Evolutionary conservation across 2,329 filamentous ascomycete species (phyloP), one percentile per base, ranked within the genome.

Genomic region (Sphaerulina populicola): DNA sequence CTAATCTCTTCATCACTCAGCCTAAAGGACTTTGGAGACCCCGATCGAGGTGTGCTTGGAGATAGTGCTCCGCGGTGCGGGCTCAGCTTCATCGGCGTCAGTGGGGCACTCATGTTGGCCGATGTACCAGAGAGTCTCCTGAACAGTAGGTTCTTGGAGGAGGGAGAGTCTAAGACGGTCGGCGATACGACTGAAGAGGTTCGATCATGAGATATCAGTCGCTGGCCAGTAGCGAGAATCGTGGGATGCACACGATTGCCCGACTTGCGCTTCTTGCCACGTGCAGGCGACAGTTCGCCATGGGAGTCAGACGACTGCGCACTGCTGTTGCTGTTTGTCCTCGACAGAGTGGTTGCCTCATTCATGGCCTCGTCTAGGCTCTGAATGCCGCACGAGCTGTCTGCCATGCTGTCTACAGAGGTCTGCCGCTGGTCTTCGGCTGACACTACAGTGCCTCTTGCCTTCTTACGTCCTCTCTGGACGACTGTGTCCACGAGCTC

Each of bases 21-120:
- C 51, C 74, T 72, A 49, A 81, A 69, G 0, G 79, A 83, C 41
- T 75, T 76, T n/a, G 78, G 72, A 6, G 79, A 81, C 3, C 71
- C 70, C 3, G 79, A 82, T 54, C 77, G 79, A 1, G 80, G 80
- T 46, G 79, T 82, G 62, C 77, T 77, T 2, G 78, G 74, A 35
- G 79, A 66, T 9, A 72, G 77, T 2, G 73, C 75, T 2, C 70
- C 68, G 33, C 74, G 74, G 44, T 72, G 69, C 4, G 74, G 72
- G 42, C 73, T 76, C 47, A 73, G 57, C 36, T 68, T 68, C 33
- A 76, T 63, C 38, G 76, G 75, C 7, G 74, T 76, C 27, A 77
- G 57, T 5, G 74, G 71, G 42, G 71, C 71, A 18, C 63, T 62
- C 53, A 60, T 52, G 51, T 63, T 60, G 2, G 64, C 63, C n/a